These are phyloP conservation scores for Pneumocystis carinii DNA, from an alignment of 1,139 yeast species.

Conservation along the genomic window DNA sequence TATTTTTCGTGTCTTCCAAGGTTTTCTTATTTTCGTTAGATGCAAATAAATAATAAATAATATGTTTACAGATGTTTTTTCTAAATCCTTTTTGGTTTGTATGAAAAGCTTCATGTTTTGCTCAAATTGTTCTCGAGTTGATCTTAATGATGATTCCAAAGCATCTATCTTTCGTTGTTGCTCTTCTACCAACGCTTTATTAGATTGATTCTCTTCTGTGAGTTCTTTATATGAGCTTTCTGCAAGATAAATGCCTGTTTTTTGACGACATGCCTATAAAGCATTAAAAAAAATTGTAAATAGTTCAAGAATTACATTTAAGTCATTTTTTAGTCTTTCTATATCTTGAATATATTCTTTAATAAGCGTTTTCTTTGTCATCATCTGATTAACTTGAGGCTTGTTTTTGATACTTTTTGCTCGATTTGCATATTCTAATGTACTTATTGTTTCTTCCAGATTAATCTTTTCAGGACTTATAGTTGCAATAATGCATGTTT, in stretches of 20 bases:
- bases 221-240: constrained; percentile 36
- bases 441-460: constrained; percentile 64
- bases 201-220: constrained; percentile 35
- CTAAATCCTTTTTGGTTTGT: constrained; percentile 20
- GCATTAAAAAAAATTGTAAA: background rate
- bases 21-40: constrained; percentile 12
- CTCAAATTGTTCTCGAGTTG: constrained; percentile 23
- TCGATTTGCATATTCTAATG: constrained; percentile 70
- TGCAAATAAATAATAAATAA: constrained; percentile 4
- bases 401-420: constrained; percentile 65
- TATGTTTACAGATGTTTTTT: constrained; percentile 13
- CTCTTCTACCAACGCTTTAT: constrained; percentile 32
- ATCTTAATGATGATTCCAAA: constrained; percentile 31
- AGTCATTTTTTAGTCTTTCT: constrained; percentile 45
- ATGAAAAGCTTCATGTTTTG: constrained; percentile 18
- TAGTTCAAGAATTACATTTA: constrained; percentile 19
- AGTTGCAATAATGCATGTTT: constrained; percentile 67
- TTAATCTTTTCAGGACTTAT: constrained; percentile 65
- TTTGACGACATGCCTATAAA: constrained; percentile 37
- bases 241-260: constrained; percentile 52
- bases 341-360: constrained; percentile 39
- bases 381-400: constrained; percentile 47
- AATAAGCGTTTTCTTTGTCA: constrained; percentile 36
- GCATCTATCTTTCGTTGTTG: constrained; percentile 33
- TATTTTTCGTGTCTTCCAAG: constrained; percentile 15